A percentile compares a stretch with the other conserved stretches of the same genome.
These are phyloP conservation scores for Paragyromitra xinjiangensis DNA, from an alignment of 495 filamentous ascomycete genomes.

Conservation along the genomic window DNA sequence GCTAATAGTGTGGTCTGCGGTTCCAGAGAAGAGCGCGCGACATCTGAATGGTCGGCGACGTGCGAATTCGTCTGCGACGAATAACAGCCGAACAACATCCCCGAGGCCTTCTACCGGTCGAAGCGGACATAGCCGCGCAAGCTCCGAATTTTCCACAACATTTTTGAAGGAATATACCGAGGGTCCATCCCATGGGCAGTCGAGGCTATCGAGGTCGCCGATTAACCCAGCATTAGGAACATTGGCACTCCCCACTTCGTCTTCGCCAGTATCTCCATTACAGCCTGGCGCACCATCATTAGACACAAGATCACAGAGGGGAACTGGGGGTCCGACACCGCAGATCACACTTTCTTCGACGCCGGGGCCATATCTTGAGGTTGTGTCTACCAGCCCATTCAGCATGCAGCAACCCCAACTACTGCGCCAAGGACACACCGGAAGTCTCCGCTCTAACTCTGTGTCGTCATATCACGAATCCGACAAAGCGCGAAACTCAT, in stretches of 20 bases:
- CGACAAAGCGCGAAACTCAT: conserved; percentile 61
- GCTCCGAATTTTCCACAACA: conserved; percentile 68
- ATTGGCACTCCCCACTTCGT: conserved; percentile 33
- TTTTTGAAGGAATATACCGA: conserved; percentile 54
- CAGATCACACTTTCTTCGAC: conserved; percentile 53
- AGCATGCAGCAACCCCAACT: conserved; percentile 52
- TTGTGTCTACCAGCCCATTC: conserved; percentile 55
- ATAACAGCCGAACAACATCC: conserved; percentile 55
- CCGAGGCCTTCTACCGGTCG: conserved; percentile 58
- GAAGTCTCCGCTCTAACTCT: conserved; percentile 50
- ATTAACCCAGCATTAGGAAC: conserved; percentile 47
- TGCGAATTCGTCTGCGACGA: conserved; percentile 59
- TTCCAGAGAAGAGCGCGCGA: conserved; percentile 56
- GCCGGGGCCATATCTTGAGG: conserved; percentile 50
- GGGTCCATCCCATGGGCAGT: conserved; percentile 43
- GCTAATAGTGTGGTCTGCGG: conserved; percentile 55
- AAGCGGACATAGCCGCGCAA: conserved; percentile 70
- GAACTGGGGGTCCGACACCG: conserved; percentile 37
- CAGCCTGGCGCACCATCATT: conserved; percentile 16
- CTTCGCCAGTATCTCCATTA: conserved; percentile 32
- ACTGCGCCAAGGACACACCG: conserved; percentile 29
- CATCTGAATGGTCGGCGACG: conserved; percentile 58
- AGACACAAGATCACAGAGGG: conserved; percentile 39
- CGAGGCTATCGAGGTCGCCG: conserved; percentile 46
- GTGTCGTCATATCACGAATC: conserved; percentile 37